A percentile compares a stretch with the other conserved stretches of the same genome.
Conservation (phyloP, 108 stramenopile species). For the Pseudonitzschia delicatissima region DNA sequence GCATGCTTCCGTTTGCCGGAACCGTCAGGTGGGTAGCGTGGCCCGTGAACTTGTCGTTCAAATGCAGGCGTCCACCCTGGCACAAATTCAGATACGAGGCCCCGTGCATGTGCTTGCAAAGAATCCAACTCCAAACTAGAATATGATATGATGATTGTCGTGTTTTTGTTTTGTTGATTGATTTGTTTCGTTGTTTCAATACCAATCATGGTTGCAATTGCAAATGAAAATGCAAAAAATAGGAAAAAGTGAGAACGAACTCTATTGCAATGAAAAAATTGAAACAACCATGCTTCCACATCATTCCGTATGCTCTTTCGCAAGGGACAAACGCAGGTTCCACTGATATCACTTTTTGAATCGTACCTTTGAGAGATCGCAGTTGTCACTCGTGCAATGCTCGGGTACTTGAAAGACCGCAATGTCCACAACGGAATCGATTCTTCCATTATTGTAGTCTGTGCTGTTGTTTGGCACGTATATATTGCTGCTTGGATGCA, state of each 20-base stretch:
- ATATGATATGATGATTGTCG: not conserved
- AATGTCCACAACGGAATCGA: slow-evolving; percentile 9
- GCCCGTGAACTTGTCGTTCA: not conserved
- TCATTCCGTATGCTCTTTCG: no score
- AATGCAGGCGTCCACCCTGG: not conserved
- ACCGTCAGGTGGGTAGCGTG: slow-evolving; percentile 2
- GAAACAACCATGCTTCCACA: no score
- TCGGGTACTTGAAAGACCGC: slow-evolving; percentile 14
- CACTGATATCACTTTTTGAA: not conserved
- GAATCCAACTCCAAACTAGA: slow-evolving; percentile 4
- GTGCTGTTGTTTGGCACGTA: not conserved
- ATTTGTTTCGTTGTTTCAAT: no score
- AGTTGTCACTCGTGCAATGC: slow-evolving; percentile 12
- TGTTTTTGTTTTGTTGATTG: not conserved
- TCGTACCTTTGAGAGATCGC: slow-evolving; percentile 12
- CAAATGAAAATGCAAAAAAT: not conserved
- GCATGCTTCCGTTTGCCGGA: slow-evolving; percentile 2
- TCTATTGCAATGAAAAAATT: no score
- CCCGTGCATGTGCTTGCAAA: not conserved
- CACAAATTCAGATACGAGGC: not conserved
- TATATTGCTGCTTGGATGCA: not conserved
- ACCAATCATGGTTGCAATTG: no score
- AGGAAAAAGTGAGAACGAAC: not conserved
- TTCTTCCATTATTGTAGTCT: not conserved
- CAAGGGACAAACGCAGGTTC: not conserved